Evolutionary conservation across 805 yeast species (phyloP).

Genomic region (Kazachstania viticola): DNA sequence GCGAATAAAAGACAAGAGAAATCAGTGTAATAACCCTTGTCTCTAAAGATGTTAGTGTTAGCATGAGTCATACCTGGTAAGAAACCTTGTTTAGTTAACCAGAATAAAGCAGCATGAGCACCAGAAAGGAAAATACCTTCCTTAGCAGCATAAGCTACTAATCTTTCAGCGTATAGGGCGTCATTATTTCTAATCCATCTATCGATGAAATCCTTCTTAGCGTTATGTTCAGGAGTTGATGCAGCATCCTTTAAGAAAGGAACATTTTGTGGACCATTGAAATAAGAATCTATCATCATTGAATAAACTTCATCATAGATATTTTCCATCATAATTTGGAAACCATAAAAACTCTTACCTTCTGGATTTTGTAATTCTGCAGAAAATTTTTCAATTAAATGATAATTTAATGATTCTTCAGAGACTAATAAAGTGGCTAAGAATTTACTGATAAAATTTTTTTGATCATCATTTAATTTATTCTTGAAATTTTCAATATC

Average conservation of each 20-base stretch:
- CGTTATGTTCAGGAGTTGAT: conserved; percentile 81
- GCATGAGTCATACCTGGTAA: conserved; percentile 97
- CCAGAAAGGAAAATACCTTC: conserved; percentile 98
- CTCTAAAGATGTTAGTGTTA: conserved; percentile 91
- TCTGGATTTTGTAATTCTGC: conserved; percentile 96
- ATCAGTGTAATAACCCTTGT: conserved; percentile 96
- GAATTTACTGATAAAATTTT: conserved; percentile 79
- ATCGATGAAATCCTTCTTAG: conserved; percentile 95
- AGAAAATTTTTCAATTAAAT: conserved; percentile 89
- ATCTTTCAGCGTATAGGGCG: conserved; percentile 85
- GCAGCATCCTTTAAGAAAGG: conserved; percentile 85
- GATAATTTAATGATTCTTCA: conserved; percentile 94
- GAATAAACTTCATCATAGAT: conserved; percentile 96
- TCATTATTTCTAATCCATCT: conserved; percentile 85
- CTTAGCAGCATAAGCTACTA: conserved; percentile 95
- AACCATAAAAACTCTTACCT: conserved; percentile 96
- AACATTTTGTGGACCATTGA: conserved; percentile 87
- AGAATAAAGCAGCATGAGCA: conserved; percentile 91
- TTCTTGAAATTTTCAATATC: conserved; percentile 84
- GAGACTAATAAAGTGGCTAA: conserved; percentile 96
- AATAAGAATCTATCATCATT: conserved; percentile 80
- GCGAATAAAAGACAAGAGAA: conserved; percentile 91
- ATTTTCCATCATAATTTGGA: conserved; percentile 99
- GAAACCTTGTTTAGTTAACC: conserved; percentile 93
- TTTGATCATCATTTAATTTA: conserved; percentile 74